These are phyloP conservation scores for Isoetes taiwanensis DNA, from an alignment of 75 land plant species.

Conservation along the genomic window DNA sequence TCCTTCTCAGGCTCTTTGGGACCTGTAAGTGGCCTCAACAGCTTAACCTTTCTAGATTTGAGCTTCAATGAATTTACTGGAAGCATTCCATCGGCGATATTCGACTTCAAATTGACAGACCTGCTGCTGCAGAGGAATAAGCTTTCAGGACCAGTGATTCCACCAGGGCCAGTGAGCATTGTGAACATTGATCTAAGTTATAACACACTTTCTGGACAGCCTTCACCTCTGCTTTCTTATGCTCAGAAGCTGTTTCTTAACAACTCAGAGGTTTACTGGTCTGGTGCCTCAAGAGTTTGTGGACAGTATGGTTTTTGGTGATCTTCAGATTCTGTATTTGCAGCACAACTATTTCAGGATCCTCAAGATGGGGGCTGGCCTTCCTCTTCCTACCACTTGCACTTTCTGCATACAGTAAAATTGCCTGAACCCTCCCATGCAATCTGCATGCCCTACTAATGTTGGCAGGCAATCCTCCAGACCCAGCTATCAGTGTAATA, in stretches of 20 bases:
- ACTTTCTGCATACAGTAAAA: constrained; percentile 5
- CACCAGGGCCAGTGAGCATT: not conserved
- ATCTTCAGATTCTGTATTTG: constrained; percentile 3
- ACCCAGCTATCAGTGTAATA: not conserved
- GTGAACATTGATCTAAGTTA: not conserved
- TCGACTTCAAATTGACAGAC: not conserved
- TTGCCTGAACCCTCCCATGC: not conserved
- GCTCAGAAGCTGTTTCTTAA: constrained; percentile 4
- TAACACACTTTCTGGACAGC: not conserved
- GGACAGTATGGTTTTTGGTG: constrained; percentile 5
- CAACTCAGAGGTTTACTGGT: not conserved
- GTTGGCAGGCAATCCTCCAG: constrained; percentile 3
- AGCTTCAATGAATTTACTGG: constrained; percentile 4
- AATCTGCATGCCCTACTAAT: not conserved
- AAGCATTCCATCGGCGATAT: constrained; percentile 1
- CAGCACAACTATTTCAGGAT: constrained; percentile 1
- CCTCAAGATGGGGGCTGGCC: not conserved
- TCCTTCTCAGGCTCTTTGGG: not conserved
- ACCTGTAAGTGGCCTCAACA: not conserved
- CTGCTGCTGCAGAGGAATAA: not conserved
- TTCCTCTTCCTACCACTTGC: constrained; percentile 4
- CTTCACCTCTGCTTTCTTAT: not conserved
- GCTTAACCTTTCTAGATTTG: not conserved
- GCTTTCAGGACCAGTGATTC: not conserved
- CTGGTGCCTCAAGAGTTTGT: constrained; percentile 3